Percentiles rank a stretch among this genome's conserved stretches.
phyloP scores from a whole-genome alignment of 768 basidiomycete genomes.

The Naganishia vishniacii region DNA sequence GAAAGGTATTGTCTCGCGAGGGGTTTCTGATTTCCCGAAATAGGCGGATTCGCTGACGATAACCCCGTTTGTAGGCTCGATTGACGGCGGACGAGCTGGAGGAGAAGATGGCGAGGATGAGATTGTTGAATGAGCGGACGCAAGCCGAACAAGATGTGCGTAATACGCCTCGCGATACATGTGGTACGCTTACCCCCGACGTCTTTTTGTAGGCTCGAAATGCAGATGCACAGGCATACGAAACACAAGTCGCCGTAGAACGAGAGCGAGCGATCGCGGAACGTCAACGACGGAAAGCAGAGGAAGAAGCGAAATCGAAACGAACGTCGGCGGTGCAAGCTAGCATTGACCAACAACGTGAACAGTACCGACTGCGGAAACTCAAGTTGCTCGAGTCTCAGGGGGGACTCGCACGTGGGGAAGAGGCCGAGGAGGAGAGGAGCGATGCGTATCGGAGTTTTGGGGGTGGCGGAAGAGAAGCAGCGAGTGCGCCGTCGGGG shows the following conservation, averaged over 20 bases:
- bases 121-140: constrained; percentile 20
- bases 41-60: too few species aligned
- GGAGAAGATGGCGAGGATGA: constrained; percentile 26
- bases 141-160: constrained; percentile 19
- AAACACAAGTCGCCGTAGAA: not conserved
- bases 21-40: too few species aligned
- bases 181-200: not conserved
- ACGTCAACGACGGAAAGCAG: constrained; percentile 10
- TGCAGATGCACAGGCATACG: constrained; percentile 17
- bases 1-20: constrained; percentile 13
- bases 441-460: not conserved
- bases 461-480: not conserved
- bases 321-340: constrained; percentile 7
- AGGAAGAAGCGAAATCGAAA: constrained; percentile 13
- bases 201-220: not conserved
- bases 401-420: not conserved
- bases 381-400: constrained; percentile 9
- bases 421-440: not conserved
- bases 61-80: not conserved
- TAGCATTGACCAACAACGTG: constrained; percentile 16
- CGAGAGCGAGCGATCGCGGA: not conserved
- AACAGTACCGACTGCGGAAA: constrained; percentile 15
- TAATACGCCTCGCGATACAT: not conserved
- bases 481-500: not conserved
- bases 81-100: constrained; percentile 22